Evolutionary conservation across 257 asterid genomes (phyloP), one percentile per base, ranked within the genome.

Genomic region (Gentiana macrophylla): DNA sequence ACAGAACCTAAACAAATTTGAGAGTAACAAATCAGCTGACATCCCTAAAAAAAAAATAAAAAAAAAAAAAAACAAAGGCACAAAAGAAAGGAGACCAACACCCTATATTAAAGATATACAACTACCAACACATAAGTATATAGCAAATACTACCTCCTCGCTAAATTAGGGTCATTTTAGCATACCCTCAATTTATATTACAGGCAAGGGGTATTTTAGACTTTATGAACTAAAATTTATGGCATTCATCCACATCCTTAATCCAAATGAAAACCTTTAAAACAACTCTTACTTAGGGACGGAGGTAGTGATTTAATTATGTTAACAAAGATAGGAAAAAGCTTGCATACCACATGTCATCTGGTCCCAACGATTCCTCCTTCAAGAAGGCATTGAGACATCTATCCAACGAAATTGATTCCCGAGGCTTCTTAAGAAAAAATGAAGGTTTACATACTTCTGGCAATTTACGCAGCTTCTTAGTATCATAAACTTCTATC

Each of bases 291-390:
- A 15, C 24, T 15, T 15, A 15, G 24, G 24, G 24, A 55, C 12
- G 9, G 24, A 13, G 15, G 24, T 15, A 15, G 24, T 15, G 24
- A 15, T 15, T 37, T 36, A 37, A 41, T 10, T 41, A 5, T 41
- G 63, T 12, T 55, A 47, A n/a, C 45, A 3, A 52, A 64, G 50
- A 57, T 9, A 62, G 46, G 13, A 54, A 45, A 50, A 12, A 62
- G 66, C 52, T 41, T 50, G 61, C 52, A 24, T 68, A 86, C 95
- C 95, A 78, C 93, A 72, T 78, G 65, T 82, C 82, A 37, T 86
- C 93, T 3, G 92, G 89, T 67, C 92, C 95, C 61, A 86, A 84
- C 62, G 93, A 84, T 70, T 86, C 89, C 77, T 86, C 93, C 68
- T 77, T 78, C 70, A 80, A 52, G 72, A 86, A 86, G 57, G 84